Percentiles rank a stretch among this genome's conserved stretches.
These are phyloP conservation scores for Gyrodon lividus DNA, from an alignment of 768 basidiomycete species.

Conservation along the genomic window DNA sequence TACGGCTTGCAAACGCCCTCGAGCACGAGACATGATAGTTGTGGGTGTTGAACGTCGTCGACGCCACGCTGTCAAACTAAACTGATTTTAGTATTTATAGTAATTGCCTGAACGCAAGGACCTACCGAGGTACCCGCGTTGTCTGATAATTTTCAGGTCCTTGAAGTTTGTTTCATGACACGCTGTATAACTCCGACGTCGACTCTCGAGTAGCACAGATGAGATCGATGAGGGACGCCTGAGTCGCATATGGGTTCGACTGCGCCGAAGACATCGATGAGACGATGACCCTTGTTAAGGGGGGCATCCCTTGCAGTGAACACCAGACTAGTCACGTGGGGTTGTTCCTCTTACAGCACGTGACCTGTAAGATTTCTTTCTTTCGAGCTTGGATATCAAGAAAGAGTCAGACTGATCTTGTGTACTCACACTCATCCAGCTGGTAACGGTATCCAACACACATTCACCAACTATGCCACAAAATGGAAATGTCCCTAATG, in stretches of 20 bases:
- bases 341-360: no score
- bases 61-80: background rate
- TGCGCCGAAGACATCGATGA: no score
- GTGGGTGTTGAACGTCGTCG: background rate
- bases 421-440: background rate
- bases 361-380: background rate
- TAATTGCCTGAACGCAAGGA: background rate
- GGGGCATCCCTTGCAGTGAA: no score
- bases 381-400: background rate
- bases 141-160: background rate
- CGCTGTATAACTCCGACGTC: no score
- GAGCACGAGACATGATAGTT: slow-evolving; percentile 3
- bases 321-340: no score
- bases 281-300: no score
- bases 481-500: slow-evolving; percentile 47
- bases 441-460: background rate
- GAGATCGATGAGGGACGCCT: no score
- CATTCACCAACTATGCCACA: slow-evolving; percentile 35
- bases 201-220: no score
- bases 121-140: no score
- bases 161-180: no score
- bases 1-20: slow-evolving; percentile 10
- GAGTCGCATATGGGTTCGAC: no score
- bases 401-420: background rate
- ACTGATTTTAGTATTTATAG: background rate